Percentiles rank a stretch among this genome's conserved stretches.
phyloP scores from a whole-genome alignment of 2,329 filamentous ascomycete species.

The Nemania sp. region DNA sequence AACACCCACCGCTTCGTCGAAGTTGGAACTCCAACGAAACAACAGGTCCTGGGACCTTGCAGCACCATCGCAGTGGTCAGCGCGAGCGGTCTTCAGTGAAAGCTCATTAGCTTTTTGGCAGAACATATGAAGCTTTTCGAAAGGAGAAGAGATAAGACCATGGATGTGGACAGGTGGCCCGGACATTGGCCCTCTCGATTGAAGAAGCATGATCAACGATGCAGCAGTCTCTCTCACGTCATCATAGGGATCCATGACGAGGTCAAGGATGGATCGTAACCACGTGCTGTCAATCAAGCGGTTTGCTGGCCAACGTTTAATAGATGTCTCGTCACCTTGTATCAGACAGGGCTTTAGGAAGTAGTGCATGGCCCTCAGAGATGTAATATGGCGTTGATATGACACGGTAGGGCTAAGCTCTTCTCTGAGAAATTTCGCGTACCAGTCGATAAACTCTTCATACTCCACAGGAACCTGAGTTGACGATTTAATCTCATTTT shows the following conservation, averaged over 20 bases:
- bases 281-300: conserved; percentile 53
- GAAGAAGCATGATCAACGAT: conserved; percentile 56
- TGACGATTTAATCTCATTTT: conserved; percentile 31
- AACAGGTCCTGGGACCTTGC: conserved; percentile 76
- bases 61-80: conserved; percentile 90
- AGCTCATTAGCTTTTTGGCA: conserved; percentile 58
- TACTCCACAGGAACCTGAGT: conserved; percentile 54
- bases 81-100: conserved; percentile 75
- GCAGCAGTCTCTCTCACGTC: conserved; percentile 73
- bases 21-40: conserved; percentile 58
- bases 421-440: conserved; percentile 69
- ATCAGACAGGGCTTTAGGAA: conserved; percentile 60
- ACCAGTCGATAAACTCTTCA: conserved; percentile 73
- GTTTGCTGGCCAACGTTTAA: conserved; percentile 46
- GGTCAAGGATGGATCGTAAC: conserved; percentile 71
- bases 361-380: conserved; percentile 70
- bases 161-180: conserved; percentile 16
- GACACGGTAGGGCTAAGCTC: conserved; percentile 82
- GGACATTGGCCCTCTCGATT: conserved; percentile 43
- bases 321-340: conserved; percentile 51
- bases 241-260: conserved; percentile 88
- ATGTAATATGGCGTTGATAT: conserved; percentile 86
- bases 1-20: conserved; percentile 53
- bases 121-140: conserved; percentile 51
- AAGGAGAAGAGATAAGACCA: conserved; percentile 26